Evolutionary conservation across 768 basidiomycete genomes (phyloP).

Genomic region (Gautieria morchelliformis): DNA sequence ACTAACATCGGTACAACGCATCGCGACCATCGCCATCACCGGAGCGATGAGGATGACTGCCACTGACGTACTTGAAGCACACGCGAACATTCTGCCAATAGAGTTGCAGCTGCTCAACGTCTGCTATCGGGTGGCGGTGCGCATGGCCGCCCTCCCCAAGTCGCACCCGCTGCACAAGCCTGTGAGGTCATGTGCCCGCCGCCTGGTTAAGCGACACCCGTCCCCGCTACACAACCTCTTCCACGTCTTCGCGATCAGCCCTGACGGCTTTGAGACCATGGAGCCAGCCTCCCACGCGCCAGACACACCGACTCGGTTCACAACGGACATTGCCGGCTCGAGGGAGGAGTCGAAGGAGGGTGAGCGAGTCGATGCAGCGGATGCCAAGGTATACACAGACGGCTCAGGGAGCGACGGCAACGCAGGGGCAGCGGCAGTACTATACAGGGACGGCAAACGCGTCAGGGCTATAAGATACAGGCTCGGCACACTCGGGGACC

Average conservation of each 20-base stretch:
- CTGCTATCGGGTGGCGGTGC: background rate
- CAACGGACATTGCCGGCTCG: background rate
- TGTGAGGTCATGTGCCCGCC: too few relatives aligned
- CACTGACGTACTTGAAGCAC: constrained; percentile 15
- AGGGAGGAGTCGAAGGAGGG: constrained; percentile 1
- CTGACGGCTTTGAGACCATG: background rate
- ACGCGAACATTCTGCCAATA: too few relatives aligned
- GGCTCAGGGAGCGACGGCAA: background rate
- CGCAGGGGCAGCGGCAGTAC: background rate
- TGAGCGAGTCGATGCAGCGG: background rate
- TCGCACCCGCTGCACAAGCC: too few relatives aligned
- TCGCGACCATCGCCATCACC: constrained; percentile 7
- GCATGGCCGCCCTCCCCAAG: constrained; percentile 12
- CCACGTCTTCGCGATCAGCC: constrained; percentile 10
- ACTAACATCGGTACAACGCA: background rate
- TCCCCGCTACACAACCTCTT: constrained; percentile 19
- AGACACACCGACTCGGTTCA: background rate
- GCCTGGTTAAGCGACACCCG: constrained; percentile 7
- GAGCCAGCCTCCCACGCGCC: too few relatives aligned
- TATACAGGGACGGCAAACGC: background rate
- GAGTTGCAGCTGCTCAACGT: background rate
- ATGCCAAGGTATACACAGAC: constrained; percentile 13
- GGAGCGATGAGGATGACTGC: too few relatives aligned
- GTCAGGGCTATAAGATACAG: background rate
- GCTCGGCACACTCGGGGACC: background rate